Evolutionary conservation across 2,329 filamentous ascomycete species (phyloP), one percentile per base, ranked within the genome.

Genomic region (Daldinia sp.): DNA sequence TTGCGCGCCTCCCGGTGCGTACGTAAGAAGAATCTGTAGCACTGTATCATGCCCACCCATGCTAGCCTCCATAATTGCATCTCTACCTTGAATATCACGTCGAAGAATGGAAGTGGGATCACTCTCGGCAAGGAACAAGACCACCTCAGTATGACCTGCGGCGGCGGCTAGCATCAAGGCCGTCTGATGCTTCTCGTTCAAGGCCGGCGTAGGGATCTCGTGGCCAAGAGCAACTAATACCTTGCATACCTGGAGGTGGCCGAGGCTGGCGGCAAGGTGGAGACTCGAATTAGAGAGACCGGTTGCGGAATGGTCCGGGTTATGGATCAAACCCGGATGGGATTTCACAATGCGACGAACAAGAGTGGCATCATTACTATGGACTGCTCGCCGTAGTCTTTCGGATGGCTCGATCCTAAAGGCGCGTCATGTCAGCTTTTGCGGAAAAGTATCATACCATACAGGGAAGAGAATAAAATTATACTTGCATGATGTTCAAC

Each of bases 201-300:
- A 86, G 12, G 91, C 91, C 33, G 94, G 89, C 56, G 89, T 89
- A 4, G 85, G 86, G n/a, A 83, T 78, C 79, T 97, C 93, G 78
- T 97, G 93, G 63, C 91, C 92, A 4, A 88, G 84, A n/a, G 87
- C 83, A 69, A 97, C 84, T 30, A 97, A 88, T 60, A 90, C 86
- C 73, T 87, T 85, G 77, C 88, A 90, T 73, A 96, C 90, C 53
- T 89, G 82, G 6, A 88, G 83, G 77, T 91, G 87, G 59, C 93
- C 93, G 63, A 93, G 84, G 6, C 88, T 88, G 10, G 92, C 92
- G 48, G 93, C 92, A 2, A 97, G 86, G 79, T 97, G 93, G 42
- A 97, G 86, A 71, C 89, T 93, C 2, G 93, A 95, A 82, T 97
- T 96, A 78, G 91, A 92, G 72, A 93, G 89, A 56, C 87, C 88